Base-by-base conservation (phyloP, 1,139 yeast species). In the Schwanniomyces etchellsii region DNA sequence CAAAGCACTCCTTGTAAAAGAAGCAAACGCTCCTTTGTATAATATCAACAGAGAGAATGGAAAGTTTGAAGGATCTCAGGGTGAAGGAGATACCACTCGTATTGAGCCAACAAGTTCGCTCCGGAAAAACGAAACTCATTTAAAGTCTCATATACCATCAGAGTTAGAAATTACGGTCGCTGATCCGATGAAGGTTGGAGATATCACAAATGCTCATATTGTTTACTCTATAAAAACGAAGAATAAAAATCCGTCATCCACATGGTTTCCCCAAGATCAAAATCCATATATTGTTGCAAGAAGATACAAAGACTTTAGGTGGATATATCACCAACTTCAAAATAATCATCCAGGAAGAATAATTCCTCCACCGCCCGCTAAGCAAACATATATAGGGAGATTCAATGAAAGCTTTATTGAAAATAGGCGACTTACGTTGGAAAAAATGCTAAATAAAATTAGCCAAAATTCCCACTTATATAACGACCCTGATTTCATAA, bases 331-430 rank as follows among this genome's bases (percentile, higher is more conserved):
- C 44, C 96, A 91, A 45, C 64, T 91, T 20, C 86, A 84, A 48
- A 74, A 75, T 41, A 85, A 81, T 45, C 88, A 91, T 49, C 95
- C 95, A 18, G 98, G 98, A 1, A 67, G 74, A 35, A 81, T 93
- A 25, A 80, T 93, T 16, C 98, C 98, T 1, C 96, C 98, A 0
- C 97, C 98, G 7, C 98, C 99, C 1, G 85, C 86, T 23, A 93
- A 93, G 50, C 97, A 91, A 55, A 84, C 86, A 0, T 65, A 64
- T 32, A 81, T 89, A 35, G 96, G 96, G 3, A 67, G 95, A 40
- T 82, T 81, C 57, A 85, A 86, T 47, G 89, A 84, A 43, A 88
- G 80, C 46, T 88, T 91, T 48, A 79, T 91, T 32, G 97, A 89
- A 51, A 77, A 77, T 41, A 74, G 98, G 55, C 66, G 97, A 36